Base-by-base conservation (phyloP, 306 rosid genomes). In the Rosa lucieae region DNA sequence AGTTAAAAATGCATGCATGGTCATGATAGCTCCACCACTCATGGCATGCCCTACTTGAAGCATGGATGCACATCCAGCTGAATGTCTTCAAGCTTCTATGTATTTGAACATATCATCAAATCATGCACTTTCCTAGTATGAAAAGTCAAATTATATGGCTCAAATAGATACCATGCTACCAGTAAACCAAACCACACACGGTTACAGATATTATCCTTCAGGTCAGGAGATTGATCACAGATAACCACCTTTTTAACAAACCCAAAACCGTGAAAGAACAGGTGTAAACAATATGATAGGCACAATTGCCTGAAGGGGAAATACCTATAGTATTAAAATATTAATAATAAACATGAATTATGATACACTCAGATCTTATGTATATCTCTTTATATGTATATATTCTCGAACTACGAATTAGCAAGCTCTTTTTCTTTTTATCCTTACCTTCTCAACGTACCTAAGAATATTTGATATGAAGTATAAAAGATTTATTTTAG, bases 91-190 rank as follows among this genome's bases (percentile, higher is more conserved):
- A 35, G 35, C 43, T 63, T 59, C 53, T 35, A 23, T 8, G 70
- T 40, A 18, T 52, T 53, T 49, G 48, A 39, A 40, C 21, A 74
- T 12, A 55, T 55, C 77, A 40, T 61, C 14, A 74, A n/a, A 74
- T 40, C 40, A 40, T 63, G 20, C n/a, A 63, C 51, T 21, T 56
- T 12, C 78, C 78, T 74, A 39, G 55, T 74, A 74, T 40, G 78
- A 74, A 56, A 42, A 55, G 47, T 15, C 67, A 21, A 53, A 20
- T 11, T 26, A 40, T 6, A 53, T 72, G 37, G 43, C 53, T 53
- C 14, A 51, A 52, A 32, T 20, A 35, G 35, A 14, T 39, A 21
- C 67, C 35, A 10, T 12, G 6, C 39, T 4, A 10, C 39, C 8
- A 56, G 53, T 49, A 49, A n/a, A 59, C 15, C 68, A 29, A 26